These are phyloP conservation scores for Leptomonas pyrrhocoris DNA, from an alignment of 208 protist species.

Conservation along the genomic window DNA sequence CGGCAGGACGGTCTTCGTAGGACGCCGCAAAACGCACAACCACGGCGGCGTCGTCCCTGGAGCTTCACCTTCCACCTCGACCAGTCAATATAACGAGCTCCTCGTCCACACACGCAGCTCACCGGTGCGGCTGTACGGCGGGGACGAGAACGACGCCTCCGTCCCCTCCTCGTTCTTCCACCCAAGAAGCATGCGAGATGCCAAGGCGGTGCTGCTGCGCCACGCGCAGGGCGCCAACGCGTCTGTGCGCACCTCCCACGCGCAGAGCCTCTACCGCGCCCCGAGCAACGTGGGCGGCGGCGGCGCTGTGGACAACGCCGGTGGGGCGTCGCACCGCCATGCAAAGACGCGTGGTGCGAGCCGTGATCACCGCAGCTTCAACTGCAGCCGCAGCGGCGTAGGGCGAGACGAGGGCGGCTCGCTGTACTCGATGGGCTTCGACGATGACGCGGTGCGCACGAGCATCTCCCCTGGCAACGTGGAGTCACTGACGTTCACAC, in stretches of 20 bases:
- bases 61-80: constrained; percentile 23
- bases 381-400: constrained; percentile 6
- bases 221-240: constrained; percentile 17
- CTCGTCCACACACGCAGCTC: constrained; percentile 8
- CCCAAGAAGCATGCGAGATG: constrained; percentile 26
- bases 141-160: neutral
- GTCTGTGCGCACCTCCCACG: constrained; percentile 19
- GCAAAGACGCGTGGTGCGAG: neutral
- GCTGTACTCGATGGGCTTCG: constrained; percentile 4
- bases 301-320: neutral
- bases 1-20: neutral
- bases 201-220: constrained; percentile 31
- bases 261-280: constrained; percentile 22
- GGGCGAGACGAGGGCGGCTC: constrained; percentile 14
- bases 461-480: constrained; percentile 5
- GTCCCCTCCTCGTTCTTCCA: neutral
- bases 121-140: constrained; percentile 6
- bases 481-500: constrained; percentile 1
- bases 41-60: neutral
- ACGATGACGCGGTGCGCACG: constrained; percentile 22
- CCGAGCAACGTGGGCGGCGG: constrained; percentile 19
- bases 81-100: constrained; percentile 21
- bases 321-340: constrained; percentile 4
- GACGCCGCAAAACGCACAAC: neutral
- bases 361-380: constrained; percentile 17